Evolutionary conservation across 495 filamentous ascomycete species (phyloP).

Genomic region (Lophiostoma macrostomum): DNA sequence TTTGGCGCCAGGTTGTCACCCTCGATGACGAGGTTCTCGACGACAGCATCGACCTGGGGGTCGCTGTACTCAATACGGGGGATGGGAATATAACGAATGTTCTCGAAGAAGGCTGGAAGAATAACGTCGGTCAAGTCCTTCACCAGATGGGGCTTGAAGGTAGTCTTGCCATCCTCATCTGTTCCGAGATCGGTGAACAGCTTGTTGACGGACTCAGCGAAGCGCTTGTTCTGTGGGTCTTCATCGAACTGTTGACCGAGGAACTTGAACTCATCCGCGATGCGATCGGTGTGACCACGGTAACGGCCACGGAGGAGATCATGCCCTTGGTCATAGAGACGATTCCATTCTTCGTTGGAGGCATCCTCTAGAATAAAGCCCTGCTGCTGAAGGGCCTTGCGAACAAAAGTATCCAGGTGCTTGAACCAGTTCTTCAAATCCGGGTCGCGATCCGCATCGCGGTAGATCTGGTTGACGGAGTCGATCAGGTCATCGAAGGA

Average conservation of each 20-base stretch:
- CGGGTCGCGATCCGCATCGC: constrained; percentile 84
- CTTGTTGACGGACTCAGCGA: constrained; percentile 72
- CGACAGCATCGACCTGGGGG: constrained; percentile 74
- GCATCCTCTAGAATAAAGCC: constrained; percentile 86
- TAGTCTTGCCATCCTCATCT: constrained; percentile 75
- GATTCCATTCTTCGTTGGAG: constrained; percentile 79
- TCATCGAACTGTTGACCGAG: constrained; percentile 82
- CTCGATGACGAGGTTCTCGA: constrained; percentile 94
- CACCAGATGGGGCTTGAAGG: constrained; percentile 87
- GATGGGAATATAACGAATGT: constrained; percentile 85
- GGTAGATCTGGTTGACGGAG: constrained; percentile 81
- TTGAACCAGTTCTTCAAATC: constrained; percentile 91
- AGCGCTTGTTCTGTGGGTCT: constrained; percentile 78
- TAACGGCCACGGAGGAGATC: constrained; percentile 89
- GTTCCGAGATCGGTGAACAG: constrained; percentile 85
- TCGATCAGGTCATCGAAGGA: constrained; percentile 82
- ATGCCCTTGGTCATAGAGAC: constrained; percentile 79
- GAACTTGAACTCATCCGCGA: constrained; percentile 88
- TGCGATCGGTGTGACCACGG: constrained; percentile 77
- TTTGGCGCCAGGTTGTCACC: constrained; percentile 98
- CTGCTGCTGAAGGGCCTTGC: constrained; percentile 80
- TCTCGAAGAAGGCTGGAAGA: constrained; percentile 79
- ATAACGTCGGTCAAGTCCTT: constrained; percentile 88
- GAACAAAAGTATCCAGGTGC: constrained; percentile 69
- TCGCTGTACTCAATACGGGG: constrained; percentile 94